Conservation (phyloP, 768 basidiomycete species). For the Mycena capillaripes region DNA sequence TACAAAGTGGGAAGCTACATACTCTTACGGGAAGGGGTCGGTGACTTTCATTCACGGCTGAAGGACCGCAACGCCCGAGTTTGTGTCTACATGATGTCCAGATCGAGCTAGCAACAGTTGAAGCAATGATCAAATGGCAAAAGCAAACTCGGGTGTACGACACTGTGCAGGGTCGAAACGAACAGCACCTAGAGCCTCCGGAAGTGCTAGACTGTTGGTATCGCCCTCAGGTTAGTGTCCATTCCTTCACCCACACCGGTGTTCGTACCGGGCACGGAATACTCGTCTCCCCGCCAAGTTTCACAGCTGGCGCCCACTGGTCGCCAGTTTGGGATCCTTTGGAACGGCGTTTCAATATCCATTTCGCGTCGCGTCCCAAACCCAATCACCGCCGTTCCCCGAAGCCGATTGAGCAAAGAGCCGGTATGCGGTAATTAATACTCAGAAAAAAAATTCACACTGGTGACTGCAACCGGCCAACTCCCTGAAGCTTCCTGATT, state of each 20-base stretch:
- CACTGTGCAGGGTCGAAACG: too few relatives aligned
- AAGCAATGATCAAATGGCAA: background rate
- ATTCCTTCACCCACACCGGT: background rate
- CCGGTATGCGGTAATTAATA: background rate
- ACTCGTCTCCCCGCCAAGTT: too few relatives aligned
- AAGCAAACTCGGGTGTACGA: too few relatives aligned
- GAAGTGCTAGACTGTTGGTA: background rate
- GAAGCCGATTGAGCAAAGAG: background rate
- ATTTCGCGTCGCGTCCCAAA: background rate
- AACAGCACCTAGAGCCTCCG: background rate
- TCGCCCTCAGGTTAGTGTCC: background rate
- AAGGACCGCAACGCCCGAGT: background rate
- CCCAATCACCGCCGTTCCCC: background rate
- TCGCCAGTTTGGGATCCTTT: background rate
- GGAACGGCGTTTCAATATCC: background rate
- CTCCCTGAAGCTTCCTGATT: background rate
- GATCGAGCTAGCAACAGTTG: background rate
- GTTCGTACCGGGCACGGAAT: background rate
- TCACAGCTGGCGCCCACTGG: background rate
- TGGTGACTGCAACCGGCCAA: background rate
- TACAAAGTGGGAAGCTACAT: background rate
- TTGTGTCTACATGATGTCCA: background rate
- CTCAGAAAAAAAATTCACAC: background rate
- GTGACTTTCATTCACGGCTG: background rate
- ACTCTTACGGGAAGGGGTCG: background rate